These are phyloP conservation scores for Eucalyptus marginata DNA, from an alignment of 345 rosid genomes.

Conservation along the genomic window DNA sequence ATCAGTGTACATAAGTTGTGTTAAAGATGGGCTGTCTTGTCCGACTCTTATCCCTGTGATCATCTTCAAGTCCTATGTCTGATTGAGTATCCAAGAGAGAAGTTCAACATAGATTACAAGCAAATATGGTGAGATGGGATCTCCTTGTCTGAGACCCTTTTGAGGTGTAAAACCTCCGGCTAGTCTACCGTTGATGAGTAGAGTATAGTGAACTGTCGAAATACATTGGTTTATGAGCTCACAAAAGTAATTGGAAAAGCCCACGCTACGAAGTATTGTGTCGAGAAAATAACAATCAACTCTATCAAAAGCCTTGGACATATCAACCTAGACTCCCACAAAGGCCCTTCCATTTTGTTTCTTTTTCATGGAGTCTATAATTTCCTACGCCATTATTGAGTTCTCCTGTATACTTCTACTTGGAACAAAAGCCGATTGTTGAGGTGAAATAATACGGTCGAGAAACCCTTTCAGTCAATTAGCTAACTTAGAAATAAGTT, in stretches of 20 bases:
- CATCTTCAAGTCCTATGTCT: background rate
- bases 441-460: rapidly evolving
- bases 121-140: background rate
- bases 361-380: background rate
- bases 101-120: background rate
- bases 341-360: background rate
- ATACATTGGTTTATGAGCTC: background rate
- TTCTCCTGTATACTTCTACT: background rate
- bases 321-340: background rate
- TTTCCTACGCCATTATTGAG: background rate
- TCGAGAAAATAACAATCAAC: background rate
- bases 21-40: too few species aligned
- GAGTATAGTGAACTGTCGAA: background rate
- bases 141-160: background rate
- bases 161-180: background rate
- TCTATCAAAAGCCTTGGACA: background rate
- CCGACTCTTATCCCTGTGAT: background rate
- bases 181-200: background rate
- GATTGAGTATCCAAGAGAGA: background rate
- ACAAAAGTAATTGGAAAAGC: background rate
- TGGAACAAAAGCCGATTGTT: background rate
- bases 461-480: background rate
- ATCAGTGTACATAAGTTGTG: background rate
- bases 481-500: background rate
- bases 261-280: background rate